Conservation (phyloP, 75 land plant genomes). For the Pinus tabuliformis region DNA sequence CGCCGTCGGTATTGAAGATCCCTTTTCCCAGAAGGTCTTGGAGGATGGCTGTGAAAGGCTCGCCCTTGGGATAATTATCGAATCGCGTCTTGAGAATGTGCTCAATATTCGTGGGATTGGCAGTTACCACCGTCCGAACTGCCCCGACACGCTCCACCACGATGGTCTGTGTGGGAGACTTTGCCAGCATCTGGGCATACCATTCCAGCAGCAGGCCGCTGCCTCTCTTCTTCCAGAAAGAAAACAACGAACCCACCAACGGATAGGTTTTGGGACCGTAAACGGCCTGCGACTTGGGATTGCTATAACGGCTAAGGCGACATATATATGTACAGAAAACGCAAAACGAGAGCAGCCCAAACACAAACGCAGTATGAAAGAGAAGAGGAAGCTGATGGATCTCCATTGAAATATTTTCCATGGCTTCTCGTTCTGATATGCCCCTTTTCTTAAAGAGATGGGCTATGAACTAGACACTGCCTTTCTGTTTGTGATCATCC, state of each 20-base stretch:
- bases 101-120: conserved; percentile 29
- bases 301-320: too few species aligned
- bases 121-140: background rate
- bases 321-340: too few species aligned
- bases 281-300: too few species aligned
- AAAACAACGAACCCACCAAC: background rate
- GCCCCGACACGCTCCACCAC: background rate
- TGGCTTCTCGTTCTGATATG: too few species aligned
- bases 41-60: conserved; percentile 1
- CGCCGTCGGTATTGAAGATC: conserved; percentile 35
- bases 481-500: too few species aligned
- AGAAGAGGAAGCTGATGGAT: too few species aligned
- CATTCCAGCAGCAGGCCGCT: conserved; percentile 13
- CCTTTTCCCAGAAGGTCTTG: conserved; percentile 27
- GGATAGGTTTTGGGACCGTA: conserved; percentile 11
- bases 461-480: too few species aligned
- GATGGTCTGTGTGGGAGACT: conserved; percentile 18
- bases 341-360: too few species aligned
- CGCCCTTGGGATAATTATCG: conserved; percentile 21
- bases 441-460: too few species aligned
- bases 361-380: too few species aligned
- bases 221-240: conserved; percentile 5
- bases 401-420: too few species aligned
- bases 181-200: conserved; percentile 1
- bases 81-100: conserved; percentile 29